Evolutionary conservation across 1,139 yeast genomes (phyloP).

Genomic region (Lodderomyces theae): DNA sequence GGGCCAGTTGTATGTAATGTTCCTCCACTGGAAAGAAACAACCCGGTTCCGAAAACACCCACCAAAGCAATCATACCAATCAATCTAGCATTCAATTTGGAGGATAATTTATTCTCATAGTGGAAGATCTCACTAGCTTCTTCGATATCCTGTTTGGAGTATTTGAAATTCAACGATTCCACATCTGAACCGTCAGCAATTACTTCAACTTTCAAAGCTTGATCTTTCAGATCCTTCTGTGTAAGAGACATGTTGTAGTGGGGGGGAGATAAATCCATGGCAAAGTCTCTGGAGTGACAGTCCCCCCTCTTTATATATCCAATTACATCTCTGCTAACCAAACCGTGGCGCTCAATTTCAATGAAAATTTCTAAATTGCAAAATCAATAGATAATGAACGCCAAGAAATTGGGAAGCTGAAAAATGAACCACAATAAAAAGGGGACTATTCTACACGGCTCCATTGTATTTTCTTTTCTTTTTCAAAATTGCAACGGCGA

Average conservation of each 20-base stretch:
- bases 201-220: constrained; percentile 1
- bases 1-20: constrained; percentile 21
- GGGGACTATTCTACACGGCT: no score
- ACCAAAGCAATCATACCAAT: constrained; percentile 33
- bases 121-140: constrained; percentile 13
- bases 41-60: constrained; percentile 28
- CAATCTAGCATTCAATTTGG: constrained; percentile 26
- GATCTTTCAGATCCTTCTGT: constrained; percentile 1
- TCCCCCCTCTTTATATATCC: no score
- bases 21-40: constrained; percentile 21
- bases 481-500: no score
- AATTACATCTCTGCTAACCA: neutral
- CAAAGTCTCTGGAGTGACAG: no score
- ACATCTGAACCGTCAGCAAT: constrained; percentile 7
- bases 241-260: neutral
- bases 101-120: constrained; percentile 15
- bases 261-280: neutral
- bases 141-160: constrained; percentile 7
- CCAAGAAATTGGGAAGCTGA: no score
- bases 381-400: no score
- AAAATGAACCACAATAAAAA: no score
- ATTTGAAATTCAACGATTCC: constrained; percentile 10
- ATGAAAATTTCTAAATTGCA: no score
- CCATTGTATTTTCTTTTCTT: no score
- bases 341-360: no score